Conservation (phyloP, 192 early-diverging fungal species). For the Phlyctochytrium arcticum region DNA sequence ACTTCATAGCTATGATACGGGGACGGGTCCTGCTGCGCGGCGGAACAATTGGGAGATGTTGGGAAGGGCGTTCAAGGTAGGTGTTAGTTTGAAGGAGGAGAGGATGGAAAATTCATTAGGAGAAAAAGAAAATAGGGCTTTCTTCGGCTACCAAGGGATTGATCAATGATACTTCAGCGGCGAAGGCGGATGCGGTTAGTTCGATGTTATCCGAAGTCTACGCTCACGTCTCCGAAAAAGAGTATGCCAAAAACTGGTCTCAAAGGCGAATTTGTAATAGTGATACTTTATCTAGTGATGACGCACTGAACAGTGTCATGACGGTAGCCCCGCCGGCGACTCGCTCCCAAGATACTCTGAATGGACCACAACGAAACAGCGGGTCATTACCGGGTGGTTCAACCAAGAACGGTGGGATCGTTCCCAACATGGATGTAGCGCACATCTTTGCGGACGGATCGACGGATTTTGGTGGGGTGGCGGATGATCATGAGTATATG, state of each 20-base stretch:
- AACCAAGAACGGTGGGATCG: no score
- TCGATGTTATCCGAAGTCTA: slow-evolving; percentile 31
- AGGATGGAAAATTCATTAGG: slow-evolving; percentile 33
- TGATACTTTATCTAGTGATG: no score
- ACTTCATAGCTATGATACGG: slow-evolving; percentile 49
- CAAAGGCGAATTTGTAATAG: background rate
- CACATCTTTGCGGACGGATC: no score
- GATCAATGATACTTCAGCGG: slow-evolving; percentile 13
- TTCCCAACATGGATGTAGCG: no score
- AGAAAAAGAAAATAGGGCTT: slow-evolving; percentile 28
- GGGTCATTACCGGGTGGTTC: no score
- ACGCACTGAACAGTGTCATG: no score
- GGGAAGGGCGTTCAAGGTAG: slow-evolving; percentile 23
- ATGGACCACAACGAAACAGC: no score
- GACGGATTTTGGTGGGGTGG: no score
- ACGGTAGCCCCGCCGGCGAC: no score
- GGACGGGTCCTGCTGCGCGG: slow-evolving; percentile 34
- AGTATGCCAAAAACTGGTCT: background rate
- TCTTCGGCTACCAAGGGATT: slow-evolving; percentile 24
- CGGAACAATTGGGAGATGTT: slow-evolving; percentile 47
- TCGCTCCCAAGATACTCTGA: no score
- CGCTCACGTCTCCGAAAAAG: slow-evolving; percentile 21
- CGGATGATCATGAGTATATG: slow-evolving; percentile 1
- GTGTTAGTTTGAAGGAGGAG: background rate
- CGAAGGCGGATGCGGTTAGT: slow-evolving; percentile 29